These are phyloP conservation scores for Sporormia fimetaria DNA, from an alignment of 495 filamentous ascomycete genomes.

Conservation along the genomic window DNA sequence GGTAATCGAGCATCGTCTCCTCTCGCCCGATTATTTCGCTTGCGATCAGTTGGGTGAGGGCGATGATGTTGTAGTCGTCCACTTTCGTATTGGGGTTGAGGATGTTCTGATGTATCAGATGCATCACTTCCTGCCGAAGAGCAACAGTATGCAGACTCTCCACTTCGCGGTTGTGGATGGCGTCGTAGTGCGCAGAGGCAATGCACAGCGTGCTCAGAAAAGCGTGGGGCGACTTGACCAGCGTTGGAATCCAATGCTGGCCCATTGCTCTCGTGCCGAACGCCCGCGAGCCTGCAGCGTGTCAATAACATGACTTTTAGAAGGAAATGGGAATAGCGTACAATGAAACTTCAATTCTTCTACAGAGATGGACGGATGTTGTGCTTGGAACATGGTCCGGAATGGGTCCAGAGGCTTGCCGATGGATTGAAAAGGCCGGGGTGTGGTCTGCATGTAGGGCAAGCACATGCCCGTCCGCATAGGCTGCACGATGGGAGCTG, in stretches of 20 bases:
- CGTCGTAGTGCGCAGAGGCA: conserved; percentile 28
- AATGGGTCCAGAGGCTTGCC: conserved; percentile 23
- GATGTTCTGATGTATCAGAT: conserved; percentile 24
- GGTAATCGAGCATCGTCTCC: conserved; percentile 19
- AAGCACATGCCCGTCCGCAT: conserved; percentile 8
- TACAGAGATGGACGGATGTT: conserved; percentile 17
- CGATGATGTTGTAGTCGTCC: conserved; percentile 28
- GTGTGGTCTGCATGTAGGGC: conserved; percentile 1
- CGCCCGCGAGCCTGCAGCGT: conserved; percentile 12
- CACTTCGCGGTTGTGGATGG: conserved; percentile 15
- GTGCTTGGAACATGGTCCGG: conserved; percentile 13
- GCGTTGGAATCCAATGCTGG: conserved; percentile 27
- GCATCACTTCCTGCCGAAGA: conserved; percentile 25
- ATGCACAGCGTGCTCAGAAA: conserved; percentile 32
- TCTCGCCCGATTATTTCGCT: conserved; percentile 28
- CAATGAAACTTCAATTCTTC: conserved; percentile 25
- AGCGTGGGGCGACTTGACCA: conserved; percentile 27
- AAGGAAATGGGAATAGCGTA: conserved; percentile 3
- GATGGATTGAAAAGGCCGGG: conserved; percentile 12
- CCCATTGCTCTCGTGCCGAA: conserved; percentile 28
- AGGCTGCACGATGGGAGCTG: conserved; percentile 8
- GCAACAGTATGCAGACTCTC: conserved; percentile 21
- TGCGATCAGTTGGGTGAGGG: conserved; percentile 28
- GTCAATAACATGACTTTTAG: neutral
- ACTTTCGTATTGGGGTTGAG: conserved; percentile 18